Evolutionary conservation across 2,329 filamentous ascomycete genomes (phyloP), one percentile per base, ranked within the genome.

Genomic region (Dactylellina sp.): DNA sequence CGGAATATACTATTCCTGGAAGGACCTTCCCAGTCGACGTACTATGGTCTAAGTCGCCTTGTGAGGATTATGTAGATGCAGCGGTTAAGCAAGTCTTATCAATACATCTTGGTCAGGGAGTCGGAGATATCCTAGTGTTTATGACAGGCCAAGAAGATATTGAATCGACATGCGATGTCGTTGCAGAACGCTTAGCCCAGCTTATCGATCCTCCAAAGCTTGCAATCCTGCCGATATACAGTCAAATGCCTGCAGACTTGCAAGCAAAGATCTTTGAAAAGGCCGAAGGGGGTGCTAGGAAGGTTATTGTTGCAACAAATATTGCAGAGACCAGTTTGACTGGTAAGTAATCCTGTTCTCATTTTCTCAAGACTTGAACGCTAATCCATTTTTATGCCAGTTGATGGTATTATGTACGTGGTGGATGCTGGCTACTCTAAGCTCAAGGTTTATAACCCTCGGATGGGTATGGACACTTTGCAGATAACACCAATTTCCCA

Each of bases 131-230:
- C 64, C 84, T 99, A 7, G 94, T 99, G 7, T 99, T 99, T 82
- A 99, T 99, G 95, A 99, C 96, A 0, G 95, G 95, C 9, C 95
- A 98, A 81, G 96, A 99, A 82, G 95, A 99, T 79, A 99, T 99
- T 75, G 95, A 99, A 81, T 91, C 91, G 44, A 99, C 96, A 0
- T 99, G 95, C 80, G 95, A 99, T 79, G 84, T 98, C 18, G 86
- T 98, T 1, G 91, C 92, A 62, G 94, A 97, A 80, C 86, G 95
- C 46, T 84, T 99, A 14, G 90, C 92, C 76, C 87, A 94, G 28
- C 86, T 99, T 32, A 98, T 97, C 76, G 93, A 99, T 78, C 94
- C 95, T 0, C 93, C 95, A 0, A 94, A 97, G 80, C 87, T 99
- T 70, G 94, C 91, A 80, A 96, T 99, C 62, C 83, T 99, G 25